These are phyloP conservation scores for Bisporella sp. DNA, from an alignment of 2,329 filamentous ascomycete species.

Conservation along the genomic window DNA sequence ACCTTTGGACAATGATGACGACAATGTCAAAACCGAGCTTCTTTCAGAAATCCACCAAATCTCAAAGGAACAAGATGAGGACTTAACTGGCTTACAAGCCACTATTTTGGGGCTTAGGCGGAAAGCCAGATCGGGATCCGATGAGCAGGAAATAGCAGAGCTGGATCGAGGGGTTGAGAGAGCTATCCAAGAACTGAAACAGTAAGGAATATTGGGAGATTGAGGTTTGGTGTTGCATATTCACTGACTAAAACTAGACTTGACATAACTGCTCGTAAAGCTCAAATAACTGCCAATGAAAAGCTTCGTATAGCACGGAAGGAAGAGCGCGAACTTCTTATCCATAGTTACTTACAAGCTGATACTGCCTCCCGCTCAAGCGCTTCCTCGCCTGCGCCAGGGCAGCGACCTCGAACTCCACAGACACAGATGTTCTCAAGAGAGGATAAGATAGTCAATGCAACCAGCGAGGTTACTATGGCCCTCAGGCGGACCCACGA, in stretches of 20 bases:
- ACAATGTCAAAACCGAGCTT: conserved; percentile 61
- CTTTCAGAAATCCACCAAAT: conserved; percentile 72
- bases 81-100: conserved; percentile 72
- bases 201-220: conserved; percentile 35
- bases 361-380: conserved; percentile 13
- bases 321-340: conserved; percentile 69
- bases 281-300: conserved; percentile 72
- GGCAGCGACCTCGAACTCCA: conserved; percentile 24
- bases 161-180: conserved; percentile 60
- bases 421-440: conserved; percentile 35
- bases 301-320: conserved; percentile 66
- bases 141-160: conserved; percentile 56
- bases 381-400: conserved; percentile 28
- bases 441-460: conserved; percentile 65
- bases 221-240: neutral
- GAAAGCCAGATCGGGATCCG: conserved; percentile 42
- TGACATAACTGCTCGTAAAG: conserved; percentile 64
- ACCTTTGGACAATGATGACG: conserved; percentile 36
- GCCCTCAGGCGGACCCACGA: conserved; percentile 81
- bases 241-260: conserved; percentile 7
- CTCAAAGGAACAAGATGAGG: conserved; percentile 73
- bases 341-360: conserved; percentile 49
- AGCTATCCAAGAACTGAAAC: conserved; percentile 63
- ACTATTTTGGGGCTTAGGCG: conserved; percentile 65
- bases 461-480: conserved; percentile 76